Evolutionary conservation across 169 alveolate genomes (phyloP).

Genomic region (Plasmodium adleri): DNA sequence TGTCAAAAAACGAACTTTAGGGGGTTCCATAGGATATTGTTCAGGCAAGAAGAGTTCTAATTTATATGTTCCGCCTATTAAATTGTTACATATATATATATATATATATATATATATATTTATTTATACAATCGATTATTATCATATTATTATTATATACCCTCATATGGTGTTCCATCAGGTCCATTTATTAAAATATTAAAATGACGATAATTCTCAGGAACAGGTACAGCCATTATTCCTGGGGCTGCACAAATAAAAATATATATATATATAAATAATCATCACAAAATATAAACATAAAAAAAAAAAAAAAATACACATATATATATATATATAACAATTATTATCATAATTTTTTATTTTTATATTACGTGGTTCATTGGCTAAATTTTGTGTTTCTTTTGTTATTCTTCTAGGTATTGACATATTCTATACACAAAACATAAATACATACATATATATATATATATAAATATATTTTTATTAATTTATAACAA

Average conservation of each 20-base stretch:
- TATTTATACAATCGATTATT: not conserved
- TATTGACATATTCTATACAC: conserved; percentile 79
- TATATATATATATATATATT: not conserved
- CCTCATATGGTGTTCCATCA: conserved; percentile 97
- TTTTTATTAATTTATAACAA: too few species aligned
- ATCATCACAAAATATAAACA: not conserved
- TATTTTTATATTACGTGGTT: conserved; percentile 84
- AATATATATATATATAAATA: not conserved
- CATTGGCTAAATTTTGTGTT: conserved; percentile 89
- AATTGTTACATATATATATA: not conserved
- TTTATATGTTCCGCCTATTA: conserved; percentile 93
- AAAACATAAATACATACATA: not conserved
- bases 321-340: not conserved
- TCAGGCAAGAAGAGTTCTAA: conserved; percentile 97
- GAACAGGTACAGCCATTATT: conserved; percentile 94
- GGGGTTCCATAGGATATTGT: conserved; percentile 99
- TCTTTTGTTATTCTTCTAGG: conserved; percentile 89
- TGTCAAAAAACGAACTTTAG: conserved; percentile 97
- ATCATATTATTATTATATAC: conserved; percentile 77
- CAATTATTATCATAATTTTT: not conserved
- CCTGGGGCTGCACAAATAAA: conserved; percentile 92
- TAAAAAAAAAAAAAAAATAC: conserved; percentile 4
- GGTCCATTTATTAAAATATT: conserved; percentile 97
- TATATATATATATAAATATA: too few species aligned
- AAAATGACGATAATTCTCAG: conserved; percentile 96